A percentile compares a stretch with the other conserved stretches of the same genome.
These are phyloP conservation scores for Shiraia bambusicola DNA, from an alignment of 2,329 filamentous ascomycete genomes.

Conservation along the genomic window DNA sequence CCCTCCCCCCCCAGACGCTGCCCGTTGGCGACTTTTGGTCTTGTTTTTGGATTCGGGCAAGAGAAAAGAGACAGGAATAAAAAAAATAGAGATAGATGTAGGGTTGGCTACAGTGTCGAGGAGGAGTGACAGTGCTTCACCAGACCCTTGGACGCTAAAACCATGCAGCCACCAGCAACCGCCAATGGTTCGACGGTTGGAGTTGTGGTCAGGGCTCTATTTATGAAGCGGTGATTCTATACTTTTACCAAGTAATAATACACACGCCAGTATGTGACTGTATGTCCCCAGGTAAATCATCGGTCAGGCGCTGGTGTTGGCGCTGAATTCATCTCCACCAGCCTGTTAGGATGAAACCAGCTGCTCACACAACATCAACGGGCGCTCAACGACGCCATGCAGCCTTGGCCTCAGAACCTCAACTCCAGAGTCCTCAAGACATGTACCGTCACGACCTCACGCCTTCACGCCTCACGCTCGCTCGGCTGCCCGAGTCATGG, in stretches of 20 bases:
- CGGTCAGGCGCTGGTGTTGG: constrained; percentile 17
- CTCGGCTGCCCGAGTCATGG: constrained; percentile 3
- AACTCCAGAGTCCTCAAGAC: no score
- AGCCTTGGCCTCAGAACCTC: no score
- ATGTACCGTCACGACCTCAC: background rate
- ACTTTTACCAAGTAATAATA: no score
- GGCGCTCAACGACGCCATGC: constrained; percentile 3
- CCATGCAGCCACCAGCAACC: constrained; percentile 6
- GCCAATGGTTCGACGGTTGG: constrained; percentile 6
- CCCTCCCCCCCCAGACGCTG: no score
- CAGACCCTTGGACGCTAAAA: constrained; percentile 4
- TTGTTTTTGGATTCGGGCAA: background rate
- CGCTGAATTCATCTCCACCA: constrained; percentile 2
- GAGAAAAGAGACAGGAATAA: background rate
- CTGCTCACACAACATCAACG: constrained; percentile 12
- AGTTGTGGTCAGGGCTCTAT: constrained; percentile 19
- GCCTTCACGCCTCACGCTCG: background rate
- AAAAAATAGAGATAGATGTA: no score
- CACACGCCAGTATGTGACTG: no score
- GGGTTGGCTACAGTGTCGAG: constrained; percentile 5
- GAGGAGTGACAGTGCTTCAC: constrained; percentile 4
- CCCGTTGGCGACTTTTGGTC: no score
- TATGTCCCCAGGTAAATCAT: no score
- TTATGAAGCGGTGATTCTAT: no score
- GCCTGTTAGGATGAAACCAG: background rate